Base-by-base conservation (phyloP, 2,329 filamentous ascomycete genomes). In the Hirsutella rhossiliensis region DNA sequence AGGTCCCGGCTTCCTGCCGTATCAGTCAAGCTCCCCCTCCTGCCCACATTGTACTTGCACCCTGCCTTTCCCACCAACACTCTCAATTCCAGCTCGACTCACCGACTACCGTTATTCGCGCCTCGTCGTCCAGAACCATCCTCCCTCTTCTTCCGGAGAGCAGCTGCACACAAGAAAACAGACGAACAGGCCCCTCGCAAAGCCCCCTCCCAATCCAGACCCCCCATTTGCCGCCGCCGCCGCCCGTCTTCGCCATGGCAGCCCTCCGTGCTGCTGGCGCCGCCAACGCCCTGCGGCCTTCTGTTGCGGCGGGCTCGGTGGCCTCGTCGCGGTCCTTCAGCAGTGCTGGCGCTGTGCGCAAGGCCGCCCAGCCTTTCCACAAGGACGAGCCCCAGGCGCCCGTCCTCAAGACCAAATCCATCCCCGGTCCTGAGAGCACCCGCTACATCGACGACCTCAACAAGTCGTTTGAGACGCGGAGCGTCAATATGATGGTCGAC, bases 381-480 rank as follows among this genome's bases (percentile, higher is more conserved):
- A 54, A 62, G 34, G 65, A 65, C 44, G 76, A 80, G 64, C 75
- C 75, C 38, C 61, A 66, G 27, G 67, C 58, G 23, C 76, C 76
- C 27, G 56, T 66, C 4, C 58, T 79, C 55, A 75, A 74, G 66
- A 75, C 73, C 20, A 63, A 67, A 27, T 42, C 42, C 39, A 84
- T 94, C 45, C 87, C 87, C 0, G 87, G 87, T 0, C 87, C 87
- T 32, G 75, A 81, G 67, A 80, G 81, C 62, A 73, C 80, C 67
- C 74, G 78, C 54, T 74, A 76, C 42, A 79, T 84, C 50, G 69
- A 78, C 49, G 77, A 87, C 61, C 75, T 94, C 49, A 70, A 84
- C 64, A 70, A 80, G 58, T 84, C 94, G 47, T 94, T 92, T 58
- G 87, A 94, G 62, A 90, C 85, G 5, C 76, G 87, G 48, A 87